Conservation (phyloP, 805 yeast genomes). For the Wickerhamomyces mucosus region DNA sequence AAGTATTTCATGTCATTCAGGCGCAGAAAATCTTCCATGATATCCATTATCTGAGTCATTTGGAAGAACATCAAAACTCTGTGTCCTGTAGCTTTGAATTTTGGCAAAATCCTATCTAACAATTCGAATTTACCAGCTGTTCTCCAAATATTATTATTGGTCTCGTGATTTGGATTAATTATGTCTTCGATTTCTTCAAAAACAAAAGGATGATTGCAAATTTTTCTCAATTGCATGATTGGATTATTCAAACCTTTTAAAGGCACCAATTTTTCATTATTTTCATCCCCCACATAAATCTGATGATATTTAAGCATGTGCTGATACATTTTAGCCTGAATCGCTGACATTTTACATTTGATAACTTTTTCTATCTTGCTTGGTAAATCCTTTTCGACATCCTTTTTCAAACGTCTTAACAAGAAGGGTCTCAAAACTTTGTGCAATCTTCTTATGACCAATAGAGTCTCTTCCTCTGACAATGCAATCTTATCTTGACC, state of each 20-base stretch:
- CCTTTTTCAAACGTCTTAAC: slow-evolving; percentile 75
- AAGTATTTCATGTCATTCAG: slow-evolving; percentile 57
- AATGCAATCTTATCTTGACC: slow-evolving; percentile 71
- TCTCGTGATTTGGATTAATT: slow-evolving; percentile 50
- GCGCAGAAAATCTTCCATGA: slow-evolving; percentile 77
- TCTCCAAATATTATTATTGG: slow-evolving; percentile 66
- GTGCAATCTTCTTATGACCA: slow-evolving; percentile 77
- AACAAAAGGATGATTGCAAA: slow-evolving; percentile 83
- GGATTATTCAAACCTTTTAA: slow-evolving; percentile 73
- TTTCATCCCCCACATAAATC: slow-evolving; percentile 57
- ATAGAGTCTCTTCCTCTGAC: slow-evolving; percentile 77
- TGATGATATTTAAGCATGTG: slow-evolving; percentile 70
- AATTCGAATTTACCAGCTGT: slow-evolving; percentile 75
- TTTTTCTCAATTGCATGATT: slow-evolving; percentile 77
- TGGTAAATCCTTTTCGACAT: slow-evolving; percentile 80
- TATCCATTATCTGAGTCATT: slow-evolving; percentile 87
- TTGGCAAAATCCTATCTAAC: slow-evolving; percentile 65
- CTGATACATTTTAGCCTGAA: slow-evolving; percentile 61
- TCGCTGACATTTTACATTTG: slow-evolving; percentile 67
- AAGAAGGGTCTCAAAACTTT: slow-evolving; percentile 81
- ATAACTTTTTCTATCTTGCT: slow-evolving; percentile 77
- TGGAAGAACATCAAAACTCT: slow-evolving; percentile 77
- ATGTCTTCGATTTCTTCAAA: slow-evolving; percentile 73
- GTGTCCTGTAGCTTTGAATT: slow-evolving; percentile 65
- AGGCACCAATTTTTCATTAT: slow-evolving; percentile 43